A percentile compares a stretch with the other conserved stretches of the same genome.
phyloP scores from a whole-genome alignment of 805 yeast genomes.

The Sugiyamaella americana region DNA sequence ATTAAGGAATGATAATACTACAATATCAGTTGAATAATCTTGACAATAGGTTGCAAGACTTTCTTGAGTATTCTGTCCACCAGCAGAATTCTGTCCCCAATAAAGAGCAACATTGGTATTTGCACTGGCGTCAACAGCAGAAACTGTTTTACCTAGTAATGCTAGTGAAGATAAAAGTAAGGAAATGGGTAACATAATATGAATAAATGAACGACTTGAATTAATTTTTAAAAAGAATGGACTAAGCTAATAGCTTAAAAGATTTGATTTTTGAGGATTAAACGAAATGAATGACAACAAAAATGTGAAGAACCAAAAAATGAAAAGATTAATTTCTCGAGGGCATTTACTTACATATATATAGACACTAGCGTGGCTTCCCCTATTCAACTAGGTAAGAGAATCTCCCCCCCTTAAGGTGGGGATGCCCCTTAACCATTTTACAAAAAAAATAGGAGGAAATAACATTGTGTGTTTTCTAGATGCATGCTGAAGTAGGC shows the following conservation, averaged over 20 bases:
- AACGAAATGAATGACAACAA: neutral
- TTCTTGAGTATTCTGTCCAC: slow-evolving; percentile 33
- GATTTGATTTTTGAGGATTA: too few relatives aligned
- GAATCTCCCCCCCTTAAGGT: too few relatives aligned
- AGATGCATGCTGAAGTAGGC: too few relatives aligned
- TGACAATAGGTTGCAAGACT: slow-evolving; percentile 53
- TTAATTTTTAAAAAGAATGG: neutral
- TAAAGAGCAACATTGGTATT: slow-evolving; percentile 61
- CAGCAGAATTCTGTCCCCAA: slow-evolving; percentile 71
- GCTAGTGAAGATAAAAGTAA: neutral
- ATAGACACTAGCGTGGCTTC: too few relatives aligned
- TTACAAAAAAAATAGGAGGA: too few relatives aligned
- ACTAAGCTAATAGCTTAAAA: neutral
- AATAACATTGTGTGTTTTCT: too few relatives aligned
- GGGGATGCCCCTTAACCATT: too few relatives aligned
- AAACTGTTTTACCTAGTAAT: neutral
- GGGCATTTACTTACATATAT: too few relatives aligned
- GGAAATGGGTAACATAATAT: neutral
- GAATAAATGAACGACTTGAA: neutral
- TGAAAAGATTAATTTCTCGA: neutral
- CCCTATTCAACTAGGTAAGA: too few relatives aligned
- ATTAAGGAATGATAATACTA: slow-evolving; percentile 59
- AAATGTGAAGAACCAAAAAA: neutral
- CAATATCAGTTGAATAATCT: slow-evolving; percentile 53
- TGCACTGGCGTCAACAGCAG: slow-evolving; percentile 23